Evolutionary conservation across 2,329 filamentous ascomycete species (phyloP).

Genomic region (Hymenoscyphus occultus): DNA sequence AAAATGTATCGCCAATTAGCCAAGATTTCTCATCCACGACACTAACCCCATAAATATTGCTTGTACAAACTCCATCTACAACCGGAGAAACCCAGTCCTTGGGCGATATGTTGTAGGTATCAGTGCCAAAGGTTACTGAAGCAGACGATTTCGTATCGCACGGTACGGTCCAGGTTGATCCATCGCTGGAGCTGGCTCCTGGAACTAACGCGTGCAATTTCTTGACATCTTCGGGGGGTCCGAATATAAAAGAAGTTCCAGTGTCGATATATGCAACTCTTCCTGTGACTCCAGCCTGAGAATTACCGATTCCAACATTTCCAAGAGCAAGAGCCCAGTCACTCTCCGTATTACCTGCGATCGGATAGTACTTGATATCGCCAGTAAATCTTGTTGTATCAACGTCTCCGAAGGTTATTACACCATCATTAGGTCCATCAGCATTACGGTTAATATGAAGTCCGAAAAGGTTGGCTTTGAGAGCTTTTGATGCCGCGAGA

Average conservation of each 20-base stretch:
- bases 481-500: conserved; percentile 52
- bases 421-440: conserved; percentile 67
- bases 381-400: conserved; percentile 67
- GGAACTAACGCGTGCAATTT: conserved; percentile 67
- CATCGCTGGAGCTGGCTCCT: conserved; percentile 50
- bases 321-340: conserved; percentile 74
- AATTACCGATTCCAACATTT: conserved; percentile 60
- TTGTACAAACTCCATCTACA: conserved; percentile 51
- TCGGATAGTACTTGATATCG: conserved; percentile 62
- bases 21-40: conserved; percentile 61
- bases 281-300: conserved; percentile 45
- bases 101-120: conserved; percentile 62
- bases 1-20: conserved; percentile 81
- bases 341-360: conserved; percentile 47
- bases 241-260: conserved; percentile 76
- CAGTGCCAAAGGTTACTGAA: conserved; percentile 64
- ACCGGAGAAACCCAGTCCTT: conserved; percentile 63
- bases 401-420: conserved; percentile 71
- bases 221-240: conserved; percentile 63
- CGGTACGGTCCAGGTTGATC: conserved; percentile 66
- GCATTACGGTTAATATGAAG: conserved; percentile 65
- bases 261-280: conserved; percentile 75
- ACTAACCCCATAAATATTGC: conserved; percentile 71
- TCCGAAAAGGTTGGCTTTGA: conserved; percentile 66
- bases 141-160: conserved; percentile 63